Conservation (phyloP, 805 yeast species). For the Candida germanica region DNA sequence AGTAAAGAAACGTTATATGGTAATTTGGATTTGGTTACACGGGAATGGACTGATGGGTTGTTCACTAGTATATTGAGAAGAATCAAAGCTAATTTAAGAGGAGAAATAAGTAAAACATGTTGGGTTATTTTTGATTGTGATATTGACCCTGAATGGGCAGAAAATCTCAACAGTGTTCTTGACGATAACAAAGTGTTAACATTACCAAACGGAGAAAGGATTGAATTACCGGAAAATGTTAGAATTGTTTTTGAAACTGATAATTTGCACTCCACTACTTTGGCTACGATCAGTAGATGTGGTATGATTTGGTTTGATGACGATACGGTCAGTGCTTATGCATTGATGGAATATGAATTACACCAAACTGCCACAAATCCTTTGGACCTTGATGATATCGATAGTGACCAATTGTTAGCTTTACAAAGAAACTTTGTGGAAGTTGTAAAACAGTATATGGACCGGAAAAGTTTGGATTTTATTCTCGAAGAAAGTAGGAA, state of each 20-base stretch:
- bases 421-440: conserved; percentile 2
- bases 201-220: conserved; percentile 84
- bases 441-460: conserved; percentile 1
- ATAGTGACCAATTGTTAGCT: background rate
- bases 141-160: conserved; percentile 92
- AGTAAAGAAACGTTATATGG: conserved; percentile 70
- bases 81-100: conserved; percentile 52
- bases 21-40: conserved; percentile 62
- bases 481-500: conserved; percentile 2
- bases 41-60: conserved; percentile 93
- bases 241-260: conserved; percentile 77
- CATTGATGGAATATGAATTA: conserved; percentile 5
- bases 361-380: background rate
- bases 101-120: conserved; percentile 51
- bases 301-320: conserved; percentile 78
- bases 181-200: conserved; percentile 85
- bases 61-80: conserved; percentile 65
- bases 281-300: conserved; percentile 91
- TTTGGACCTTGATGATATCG: conserved; percentile 1
- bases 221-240: conserved; percentile 62
- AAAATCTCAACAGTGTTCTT: conserved; percentile 81
- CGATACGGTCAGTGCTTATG: conserved; percentile 1
- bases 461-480: background rate
- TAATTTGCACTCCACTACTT: conserved; percentile 63
- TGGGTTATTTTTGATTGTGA: conserved; percentile 93